phyloP scores from a whole-genome alignment of 768 basidiomycete genomes.

The Amanita pseudoporphyria region DNA sequence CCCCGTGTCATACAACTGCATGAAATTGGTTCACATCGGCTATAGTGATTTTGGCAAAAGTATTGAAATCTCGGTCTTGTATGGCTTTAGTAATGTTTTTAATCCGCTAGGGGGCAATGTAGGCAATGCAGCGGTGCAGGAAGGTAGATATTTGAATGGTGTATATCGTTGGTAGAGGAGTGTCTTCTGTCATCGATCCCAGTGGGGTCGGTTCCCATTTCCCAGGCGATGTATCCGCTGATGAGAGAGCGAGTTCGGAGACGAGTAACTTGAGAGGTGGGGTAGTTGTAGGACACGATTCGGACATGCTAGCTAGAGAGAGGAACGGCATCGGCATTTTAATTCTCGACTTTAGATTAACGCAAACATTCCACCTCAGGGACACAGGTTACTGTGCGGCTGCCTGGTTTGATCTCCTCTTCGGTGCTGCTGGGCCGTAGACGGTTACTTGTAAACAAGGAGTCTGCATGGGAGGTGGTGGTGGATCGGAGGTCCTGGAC shows the following conservation, averaged over 20 bases:
- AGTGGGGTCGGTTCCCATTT: constrained; percentile 54
- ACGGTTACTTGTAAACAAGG: constrained; percentile 61
- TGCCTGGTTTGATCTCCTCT: constrained; percentile 77
- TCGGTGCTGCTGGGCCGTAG: constrained; percentile 94
- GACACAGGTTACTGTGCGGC: constrained; percentile 80
- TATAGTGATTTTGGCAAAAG: constrained; percentile 92
- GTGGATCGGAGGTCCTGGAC: constrained; percentile 89
- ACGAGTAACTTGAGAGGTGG: constrained; percentile 82
- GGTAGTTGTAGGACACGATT: constrained; percentile 95
- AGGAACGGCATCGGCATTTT: constrained; percentile 36
- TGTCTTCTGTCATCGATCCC: constrained; percentile 93
- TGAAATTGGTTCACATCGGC: constrained; percentile 98
- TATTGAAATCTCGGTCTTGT: constrained; percentile 66
- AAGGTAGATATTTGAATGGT: constrained; percentile 88
- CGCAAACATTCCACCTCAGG: constrained; percentile 75
- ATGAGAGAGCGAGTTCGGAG: constrained; percentile 79
- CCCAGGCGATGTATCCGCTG: constrained; percentile 96
- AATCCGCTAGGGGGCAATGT: constrained; percentile 89
- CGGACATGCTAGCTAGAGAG: constrained; percentile 69
- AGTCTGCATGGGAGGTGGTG: constrained; percentile 83
- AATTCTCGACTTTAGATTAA: constrained; percentile 60
- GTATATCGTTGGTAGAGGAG: constrained; percentile 89
- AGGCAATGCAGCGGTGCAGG: constrained; percentile 78
- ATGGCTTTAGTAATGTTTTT: constrained; percentile 74
- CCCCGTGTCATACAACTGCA: constrained; percentile 88